A percentile compares a stretch with the other conserved stretches of the same genome.
Conservation (phyloP, 257 asterid species). For the Solanum bulbocastanum region DNA sequence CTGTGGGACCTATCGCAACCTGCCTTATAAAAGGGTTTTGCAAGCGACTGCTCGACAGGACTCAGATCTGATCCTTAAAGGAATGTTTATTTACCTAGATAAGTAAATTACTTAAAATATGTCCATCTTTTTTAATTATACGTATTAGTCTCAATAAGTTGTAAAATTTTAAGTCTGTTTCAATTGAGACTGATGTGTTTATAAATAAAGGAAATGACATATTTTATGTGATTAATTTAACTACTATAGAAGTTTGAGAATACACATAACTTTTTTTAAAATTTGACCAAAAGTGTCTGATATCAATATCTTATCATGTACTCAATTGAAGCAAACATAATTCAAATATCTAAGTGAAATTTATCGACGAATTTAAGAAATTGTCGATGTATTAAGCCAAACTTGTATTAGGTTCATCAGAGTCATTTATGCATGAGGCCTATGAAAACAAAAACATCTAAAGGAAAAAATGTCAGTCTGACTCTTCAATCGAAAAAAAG, state of each 20-base stretch:
- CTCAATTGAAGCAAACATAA: neutral
- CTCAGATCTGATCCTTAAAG: neutral
- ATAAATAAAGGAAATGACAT: neutral
- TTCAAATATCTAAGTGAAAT: neutral
- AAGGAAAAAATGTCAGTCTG: neutral
- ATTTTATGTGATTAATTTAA: neutral
- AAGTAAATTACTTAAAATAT: neutral
- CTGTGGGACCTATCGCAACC: rapidly evolving
- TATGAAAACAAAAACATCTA: neutral
- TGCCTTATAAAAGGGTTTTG: neutral
- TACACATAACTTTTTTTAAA: neutral
- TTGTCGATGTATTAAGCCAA: neutral
- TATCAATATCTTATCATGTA: neutral
- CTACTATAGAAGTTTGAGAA: neutral
- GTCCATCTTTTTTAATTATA: too few relatives aligned
- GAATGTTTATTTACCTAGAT: neutral
- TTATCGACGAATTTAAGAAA: neutral
- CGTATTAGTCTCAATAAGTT: neutral
- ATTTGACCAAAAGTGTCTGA: neutral
- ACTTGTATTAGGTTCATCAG: neutral
- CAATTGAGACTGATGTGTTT: neutral
- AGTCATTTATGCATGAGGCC: neutral
- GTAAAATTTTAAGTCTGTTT: neutral
- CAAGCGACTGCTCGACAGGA: rapidly evolving
- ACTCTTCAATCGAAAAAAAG: too few relatives aligned